Evolutionary conservation across 345 rosid genomes (phyloP).

Genomic region (Salix suchowensis): DNA sequence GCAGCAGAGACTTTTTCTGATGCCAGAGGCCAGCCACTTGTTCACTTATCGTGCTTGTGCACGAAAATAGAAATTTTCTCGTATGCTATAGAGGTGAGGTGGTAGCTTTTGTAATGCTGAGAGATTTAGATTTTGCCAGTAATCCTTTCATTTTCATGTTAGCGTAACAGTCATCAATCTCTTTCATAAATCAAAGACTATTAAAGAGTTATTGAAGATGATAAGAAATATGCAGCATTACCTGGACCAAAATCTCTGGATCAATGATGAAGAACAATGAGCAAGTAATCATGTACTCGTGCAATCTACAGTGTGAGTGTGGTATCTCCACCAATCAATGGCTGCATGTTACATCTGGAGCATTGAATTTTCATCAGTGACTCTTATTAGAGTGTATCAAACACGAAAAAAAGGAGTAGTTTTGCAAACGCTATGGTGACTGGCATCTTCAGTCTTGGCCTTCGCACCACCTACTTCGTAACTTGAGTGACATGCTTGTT

Average conservation of each 20-base stretch:
- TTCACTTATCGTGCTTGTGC: not conserved
- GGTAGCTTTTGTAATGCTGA: not conserved
- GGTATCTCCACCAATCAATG: too few species aligned
- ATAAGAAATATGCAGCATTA: not conserved
- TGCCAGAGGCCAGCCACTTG: not conserved
- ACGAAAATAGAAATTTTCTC: not conserved
- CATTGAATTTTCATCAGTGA: not conserved
- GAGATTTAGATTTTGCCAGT: not conserved
- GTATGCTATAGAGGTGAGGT: not conserved
- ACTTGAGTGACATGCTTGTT: too few species aligned
- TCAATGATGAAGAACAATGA: too few species aligned
- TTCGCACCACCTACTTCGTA: too few species aligned
- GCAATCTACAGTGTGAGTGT: too few species aligned
- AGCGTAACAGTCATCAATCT: not conserved
- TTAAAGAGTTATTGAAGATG: not conserved
- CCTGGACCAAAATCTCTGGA: not conserved
- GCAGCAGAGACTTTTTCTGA: constrained; percentile 26
- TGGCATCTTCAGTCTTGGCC: too few species aligned
- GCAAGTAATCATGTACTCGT: too few species aligned
- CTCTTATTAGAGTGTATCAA: not conserved
- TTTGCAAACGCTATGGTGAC: too few species aligned
- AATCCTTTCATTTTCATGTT: not conserved
- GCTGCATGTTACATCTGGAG: not conserved
- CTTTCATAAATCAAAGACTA: not conserved
- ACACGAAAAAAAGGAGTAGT: not conserved